Percentiles rank a stretch among this genome's conserved stretches.
Evolutionary conservation across 164 flowering plant species (phyloP).

Genomic region (Liquidambar formosana): DNA sequence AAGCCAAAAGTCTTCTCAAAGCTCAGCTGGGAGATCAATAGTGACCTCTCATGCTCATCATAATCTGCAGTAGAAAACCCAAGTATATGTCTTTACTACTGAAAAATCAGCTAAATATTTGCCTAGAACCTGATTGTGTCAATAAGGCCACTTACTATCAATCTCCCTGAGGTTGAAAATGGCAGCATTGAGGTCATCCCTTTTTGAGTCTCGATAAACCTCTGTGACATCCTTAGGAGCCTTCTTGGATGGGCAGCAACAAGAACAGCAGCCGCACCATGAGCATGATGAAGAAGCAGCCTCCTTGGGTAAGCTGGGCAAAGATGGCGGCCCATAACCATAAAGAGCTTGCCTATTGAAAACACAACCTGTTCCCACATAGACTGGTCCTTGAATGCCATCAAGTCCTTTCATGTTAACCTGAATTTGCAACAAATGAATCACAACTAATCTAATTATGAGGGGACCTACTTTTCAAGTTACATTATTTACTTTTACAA

Average conservation of each 20-base stretch:
- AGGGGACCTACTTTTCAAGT: neutral
- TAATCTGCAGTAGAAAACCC: constrained; percentile 51
- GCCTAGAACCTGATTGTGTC: neutral
- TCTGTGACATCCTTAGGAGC: constrained; percentile 71
- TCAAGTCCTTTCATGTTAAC: constrained; percentile 98
- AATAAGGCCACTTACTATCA: constrained; percentile 58
- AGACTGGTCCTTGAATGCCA: constrained; percentile 98
- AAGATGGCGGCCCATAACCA: constrained; percentile 86
- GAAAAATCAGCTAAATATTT: neutral
- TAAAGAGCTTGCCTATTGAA: constrained; percentile 96
- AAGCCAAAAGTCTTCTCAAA: constrained; percentile 95
- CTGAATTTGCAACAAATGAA: constrained; percentile 34
- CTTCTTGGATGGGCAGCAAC: constrained; percentile 74
- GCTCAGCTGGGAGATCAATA: constrained; percentile 88
- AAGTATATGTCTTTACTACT: neutral
- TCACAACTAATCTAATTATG: neutral
- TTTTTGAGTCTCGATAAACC: constrained; percentile 67
- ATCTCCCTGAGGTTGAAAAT: constrained; percentile 92
- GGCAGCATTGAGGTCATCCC: constrained; percentile 92
- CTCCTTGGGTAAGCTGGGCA: constrained; percentile 59
- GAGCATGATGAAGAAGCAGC: constrained; percentile 65
- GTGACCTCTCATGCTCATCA: constrained; percentile 88
- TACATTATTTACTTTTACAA: neutral
- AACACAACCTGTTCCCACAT: constrained; percentile 96
- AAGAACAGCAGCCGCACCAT: constrained; percentile 55